Conservation (phyloP, 345 rosid species). For the Noccaea bulbosa region DNA sequence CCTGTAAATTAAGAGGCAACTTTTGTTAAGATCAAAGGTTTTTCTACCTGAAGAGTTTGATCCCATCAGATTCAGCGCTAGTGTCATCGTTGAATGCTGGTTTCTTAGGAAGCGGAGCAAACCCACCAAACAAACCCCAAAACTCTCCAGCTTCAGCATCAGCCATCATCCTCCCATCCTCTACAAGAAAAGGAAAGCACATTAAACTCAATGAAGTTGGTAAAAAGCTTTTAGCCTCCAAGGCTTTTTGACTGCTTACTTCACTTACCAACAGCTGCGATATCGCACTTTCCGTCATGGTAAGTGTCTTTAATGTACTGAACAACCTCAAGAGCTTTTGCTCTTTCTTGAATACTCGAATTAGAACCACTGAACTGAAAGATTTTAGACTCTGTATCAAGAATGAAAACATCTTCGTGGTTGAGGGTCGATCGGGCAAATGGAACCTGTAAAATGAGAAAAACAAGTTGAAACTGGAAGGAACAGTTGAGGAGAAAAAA, state of each 20-base stretch:
- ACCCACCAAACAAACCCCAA: constrained; percentile 97
- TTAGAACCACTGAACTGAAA: constrained; percentile 97
- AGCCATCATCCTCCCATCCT: constrained; percentile 99
- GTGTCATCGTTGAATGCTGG: constrained; percentile 58
- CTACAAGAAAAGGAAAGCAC: constrained; percentile 47
- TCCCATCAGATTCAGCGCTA: constrained; percentile 46
- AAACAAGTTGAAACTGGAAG: constrained; percentile 6
- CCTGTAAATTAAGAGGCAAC: background rate
- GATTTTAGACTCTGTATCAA: constrained; percentile 88
- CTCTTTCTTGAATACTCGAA: constrained; percentile 98
- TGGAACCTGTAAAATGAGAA: constrained; percentile 65
- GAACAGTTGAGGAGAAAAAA: background rate
- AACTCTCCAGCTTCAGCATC: constrained; percentile 99
- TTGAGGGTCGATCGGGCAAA: constrained; percentile 93
- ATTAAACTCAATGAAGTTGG: constrained; percentile 29
- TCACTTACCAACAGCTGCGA: constrained; percentile 91
- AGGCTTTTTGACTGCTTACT: constrained; percentile 25
- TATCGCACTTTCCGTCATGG: constrained; percentile 94
- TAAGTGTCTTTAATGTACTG: constrained; percentile 94
- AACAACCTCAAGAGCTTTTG: constrained; percentile 97
- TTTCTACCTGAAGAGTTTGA: constrained; percentile 70
- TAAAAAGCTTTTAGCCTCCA: constrained; percentile 5
- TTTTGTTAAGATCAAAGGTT: constrained; percentile 17
- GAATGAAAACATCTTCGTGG: constrained; percentile 93
- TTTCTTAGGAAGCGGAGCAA: constrained; percentile 98